These are phyloP conservation scores for Dittrichia graveolens DNA, from an alignment of 129 eudicot genomes.

Conservation along the genomic window DNA sequence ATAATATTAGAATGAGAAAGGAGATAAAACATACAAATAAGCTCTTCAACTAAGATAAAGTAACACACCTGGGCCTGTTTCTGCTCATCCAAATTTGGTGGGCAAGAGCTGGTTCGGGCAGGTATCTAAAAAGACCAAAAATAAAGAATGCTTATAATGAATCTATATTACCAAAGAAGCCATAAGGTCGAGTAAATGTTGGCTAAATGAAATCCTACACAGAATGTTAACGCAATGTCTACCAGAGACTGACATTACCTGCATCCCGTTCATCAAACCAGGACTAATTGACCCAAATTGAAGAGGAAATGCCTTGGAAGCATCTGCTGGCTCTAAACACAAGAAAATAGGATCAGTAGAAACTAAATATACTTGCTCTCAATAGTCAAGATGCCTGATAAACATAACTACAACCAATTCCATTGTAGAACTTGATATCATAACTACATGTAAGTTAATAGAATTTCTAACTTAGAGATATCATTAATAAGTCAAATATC, in stretches of 20 bases:
- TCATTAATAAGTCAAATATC: neutral
- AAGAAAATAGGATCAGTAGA: neutral
- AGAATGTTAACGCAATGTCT: too few relatives aligned
- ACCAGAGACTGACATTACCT: constrained; percentile 41
- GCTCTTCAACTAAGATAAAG: neutral
- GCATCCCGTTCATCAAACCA: constrained; percentile 65
- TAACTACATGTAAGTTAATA: too few relatives aligned
- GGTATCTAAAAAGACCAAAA: constrained; percentile 58
- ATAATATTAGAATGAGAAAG: too few relatives aligned
- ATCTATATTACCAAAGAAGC: neutral
- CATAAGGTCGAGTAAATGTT: neutral
- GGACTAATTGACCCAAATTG: constrained; percentile 91
- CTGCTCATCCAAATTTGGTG: constrained; percentile 84
- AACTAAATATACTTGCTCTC: neutral
- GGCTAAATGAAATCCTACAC: neutral
- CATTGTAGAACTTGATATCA: too few relatives aligned
- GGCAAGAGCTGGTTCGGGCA: constrained; percentile 88
- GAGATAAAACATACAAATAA: too few relatives aligned
- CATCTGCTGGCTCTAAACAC: constrained; percentile 54
- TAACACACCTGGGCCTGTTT: constrained; percentile 68
- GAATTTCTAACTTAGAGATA: too few relatives aligned
- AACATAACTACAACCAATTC: too few relatives aligned
- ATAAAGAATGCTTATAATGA: constrained; percentile 4
- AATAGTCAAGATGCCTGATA: neutral
- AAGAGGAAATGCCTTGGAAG: constrained; percentile 53